phyloP scores from a whole-genome alignment of 2,329 filamentous ascomycete species.

The Aspergillus fijiensis region DNA sequence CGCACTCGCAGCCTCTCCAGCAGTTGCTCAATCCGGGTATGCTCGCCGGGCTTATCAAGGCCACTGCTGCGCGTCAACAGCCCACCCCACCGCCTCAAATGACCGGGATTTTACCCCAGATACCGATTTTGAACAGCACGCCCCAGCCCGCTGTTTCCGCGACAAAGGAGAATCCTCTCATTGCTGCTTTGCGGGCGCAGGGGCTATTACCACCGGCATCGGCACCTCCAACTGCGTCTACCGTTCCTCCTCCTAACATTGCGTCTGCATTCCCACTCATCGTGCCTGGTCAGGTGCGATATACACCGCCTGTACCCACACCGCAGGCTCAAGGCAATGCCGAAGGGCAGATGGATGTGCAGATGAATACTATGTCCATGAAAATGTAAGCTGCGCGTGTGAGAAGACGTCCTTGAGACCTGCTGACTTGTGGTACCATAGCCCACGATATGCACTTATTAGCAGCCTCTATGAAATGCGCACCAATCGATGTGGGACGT shows the following conservation, averaged over 20 bases:
- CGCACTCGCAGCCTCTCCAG: conserved; percentile 36
- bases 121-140: conserved; percentile 58
- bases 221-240: conserved; percentile 43
- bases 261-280: conserved; percentile 42
- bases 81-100: conserved; percentile 50
- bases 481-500: conserved; percentile 86
- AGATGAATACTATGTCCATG: conserved; percentile 66
- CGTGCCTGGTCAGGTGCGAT: conserved; percentile 38
- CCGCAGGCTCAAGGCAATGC: conserved; percentile 33
- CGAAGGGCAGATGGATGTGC: conserved; percentile 28
- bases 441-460: conserved; percentile 72
- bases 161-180: conserved; percentile 57
- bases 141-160: conserved; percentile 47
- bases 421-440: conserved; percentile 36
- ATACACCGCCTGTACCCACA: conserved; percentile 37
- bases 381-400: conserved; percentile 61
- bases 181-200: conserved; percentile 67
- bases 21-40: conserved; percentile 45
- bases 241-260: conserved; percentile 36
- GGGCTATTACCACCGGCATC: conserved; percentile 60
- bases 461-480: conserved; percentile 74
- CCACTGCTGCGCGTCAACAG: conserved; percentile 41
- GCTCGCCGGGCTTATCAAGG: conserved; percentile 47
- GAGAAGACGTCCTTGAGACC: conserved; percentile 2
- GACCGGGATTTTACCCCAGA: conserved; percentile 47